These are phyloP conservation scores for Murraya paniculata DNA, from an alignment of 345 rosid genomes.

Conservation along the genomic window DNA sequence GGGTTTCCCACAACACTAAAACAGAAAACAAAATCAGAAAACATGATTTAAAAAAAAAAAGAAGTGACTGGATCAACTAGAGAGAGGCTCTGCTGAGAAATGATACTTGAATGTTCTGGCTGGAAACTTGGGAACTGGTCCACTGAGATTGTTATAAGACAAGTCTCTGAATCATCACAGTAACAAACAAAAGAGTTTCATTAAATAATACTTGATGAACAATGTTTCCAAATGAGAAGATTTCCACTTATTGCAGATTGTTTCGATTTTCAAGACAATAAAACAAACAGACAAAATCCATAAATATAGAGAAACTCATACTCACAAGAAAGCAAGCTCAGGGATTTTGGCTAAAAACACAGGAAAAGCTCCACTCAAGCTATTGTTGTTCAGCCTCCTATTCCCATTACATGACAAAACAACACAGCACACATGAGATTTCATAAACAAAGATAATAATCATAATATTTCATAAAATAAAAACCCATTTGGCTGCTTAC, in stretches of 20 bases:
- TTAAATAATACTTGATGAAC: constrained; percentile 6
- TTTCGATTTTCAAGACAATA: constrained; percentile 23
- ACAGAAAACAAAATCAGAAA: not conserved
- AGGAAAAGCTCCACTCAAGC: constrained; percentile 82
- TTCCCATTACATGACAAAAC: constrained; percentile 42
- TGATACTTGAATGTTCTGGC: constrained; percentile 80
- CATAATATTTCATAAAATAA: not conserved
- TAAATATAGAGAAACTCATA: constrained; percentile 24
- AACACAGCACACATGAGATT: constrained; percentile 16
- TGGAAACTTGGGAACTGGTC: constrained; percentile 73
- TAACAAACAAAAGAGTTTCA: constrained; percentile 6
- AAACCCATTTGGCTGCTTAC: constrained; percentile 29
- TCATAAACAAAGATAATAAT: constrained; percentile 11
- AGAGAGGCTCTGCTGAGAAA: constrained; percentile 6
- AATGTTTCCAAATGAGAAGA: not conserved
- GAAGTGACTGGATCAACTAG: not conserved
- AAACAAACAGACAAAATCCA: constrained; percentile 7
- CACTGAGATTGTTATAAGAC: constrained; percentile 91
- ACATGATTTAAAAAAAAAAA: not conserved
- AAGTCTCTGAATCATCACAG: constrained; percentile 64
- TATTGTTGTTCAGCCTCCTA: constrained; percentile 95
- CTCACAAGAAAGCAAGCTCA: constrained; percentile 87
- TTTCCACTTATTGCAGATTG: not conserved
- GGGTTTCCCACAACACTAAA: constrained; percentile 78
- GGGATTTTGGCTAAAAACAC: constrained; percentile 66